Evolutionary conservation across 2,329 filamentous ascomycete species (phyloP).

Genomic region (Scleromitrula shiraiana): DNA sequence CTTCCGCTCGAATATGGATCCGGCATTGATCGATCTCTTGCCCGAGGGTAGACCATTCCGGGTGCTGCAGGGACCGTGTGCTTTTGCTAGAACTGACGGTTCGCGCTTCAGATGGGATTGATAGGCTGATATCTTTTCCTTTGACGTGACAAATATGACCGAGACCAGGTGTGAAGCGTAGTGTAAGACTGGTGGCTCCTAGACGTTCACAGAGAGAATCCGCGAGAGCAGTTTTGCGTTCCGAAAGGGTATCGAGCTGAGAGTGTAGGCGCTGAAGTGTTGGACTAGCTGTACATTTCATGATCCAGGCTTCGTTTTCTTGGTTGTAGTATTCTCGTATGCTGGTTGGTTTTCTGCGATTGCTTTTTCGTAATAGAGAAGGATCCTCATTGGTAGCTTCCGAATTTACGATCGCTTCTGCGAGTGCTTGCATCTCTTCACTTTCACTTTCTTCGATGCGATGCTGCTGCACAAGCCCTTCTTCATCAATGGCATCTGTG

Average conservation of each 20-base stretch:
- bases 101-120: slow-evolving; percentile 30
- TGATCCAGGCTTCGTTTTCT: slow-evolving; percentile 54
- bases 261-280: slow-evolving; percentile 59
- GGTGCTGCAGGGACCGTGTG: slow-evolving; percentile 75
- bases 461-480: slow-evolving; percentile 76
- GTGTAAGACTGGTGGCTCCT: slow-evolving; percentile 55
- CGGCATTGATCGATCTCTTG: slow-evolving; percentile 70
- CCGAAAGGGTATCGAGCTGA: slow-evolving; percentile 50
- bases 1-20: slow-evolving; percentile 72
- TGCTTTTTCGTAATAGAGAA: slow-evolving; percentile 34
- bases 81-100: slow-evolving; percentile 72
- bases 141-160: slow-evolving; percentile 89
- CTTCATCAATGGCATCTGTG: slow-evolving; percentile 77
- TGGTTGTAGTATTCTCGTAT: slow-evolving; percentile 51
- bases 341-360: slow-evolving; percentile 38
- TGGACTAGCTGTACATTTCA: slow-evolving; percentile 61
- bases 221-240: slow-evolving; percentile 54
- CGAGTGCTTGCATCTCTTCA: slow-evolving; percentile 62
- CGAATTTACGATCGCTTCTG: slow-evolving; percentile 59
- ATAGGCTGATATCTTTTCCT: slow-evolving; percentile 56
- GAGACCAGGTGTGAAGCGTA: slow-evolving; percentile 80
- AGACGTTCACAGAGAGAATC: slow-evolving; percentile 54
- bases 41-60: slow-evolving; percentile 78
- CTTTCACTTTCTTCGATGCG: slow-evolving; percentile 65
- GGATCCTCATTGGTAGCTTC: slow-evolving; percentile 55